Conservation (phyloP, 2,329 filamentous ascomycete genomes). For the Nakataea oryzae region DNA sequence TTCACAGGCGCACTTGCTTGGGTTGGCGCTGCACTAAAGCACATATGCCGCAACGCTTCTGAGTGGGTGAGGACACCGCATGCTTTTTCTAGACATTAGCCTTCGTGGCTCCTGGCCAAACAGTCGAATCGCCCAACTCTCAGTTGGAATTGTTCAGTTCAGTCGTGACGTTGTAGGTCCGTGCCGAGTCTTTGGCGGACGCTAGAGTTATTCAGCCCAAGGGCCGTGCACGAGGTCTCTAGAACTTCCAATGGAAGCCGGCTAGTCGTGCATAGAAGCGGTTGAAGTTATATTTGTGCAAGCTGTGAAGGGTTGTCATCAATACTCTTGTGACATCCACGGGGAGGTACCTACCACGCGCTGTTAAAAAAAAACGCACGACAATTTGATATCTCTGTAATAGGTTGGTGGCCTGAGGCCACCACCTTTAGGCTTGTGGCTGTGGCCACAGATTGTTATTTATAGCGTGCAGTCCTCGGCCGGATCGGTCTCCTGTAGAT, state of each 20-base stretch:
- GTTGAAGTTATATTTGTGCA: not conserved
- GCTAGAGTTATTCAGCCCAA: not conserved
- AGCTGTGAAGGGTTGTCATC: not conserved
- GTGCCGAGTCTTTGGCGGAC: not conserved
- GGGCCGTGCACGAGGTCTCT: not conserved
- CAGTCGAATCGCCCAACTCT: not conserved
- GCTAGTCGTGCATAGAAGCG: not conserved
- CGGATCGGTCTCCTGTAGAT: no score
- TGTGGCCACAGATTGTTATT: no score
- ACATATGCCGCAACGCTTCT: not conserved
- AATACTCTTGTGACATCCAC: no score
- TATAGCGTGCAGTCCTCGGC: no score
- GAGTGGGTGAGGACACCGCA: not conserved
- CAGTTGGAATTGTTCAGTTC: not conserved
- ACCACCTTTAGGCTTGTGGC: no score
- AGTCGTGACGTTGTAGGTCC: not conserved
- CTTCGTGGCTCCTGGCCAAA: not conserved
- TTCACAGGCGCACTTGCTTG: no score
- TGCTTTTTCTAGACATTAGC: not conserved
- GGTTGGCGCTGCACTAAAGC: no score
- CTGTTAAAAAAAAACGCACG: no score
- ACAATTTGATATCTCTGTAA: no score
- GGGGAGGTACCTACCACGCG: no score
- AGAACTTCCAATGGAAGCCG: not conserved
- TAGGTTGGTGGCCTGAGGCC: no score